Percentiles rank a stretch among this genome's conserved stretches.
Conservation (phyloP, 495 filamentous ascomycete genomes). For the Aspergillus funiculosus region DNA sequence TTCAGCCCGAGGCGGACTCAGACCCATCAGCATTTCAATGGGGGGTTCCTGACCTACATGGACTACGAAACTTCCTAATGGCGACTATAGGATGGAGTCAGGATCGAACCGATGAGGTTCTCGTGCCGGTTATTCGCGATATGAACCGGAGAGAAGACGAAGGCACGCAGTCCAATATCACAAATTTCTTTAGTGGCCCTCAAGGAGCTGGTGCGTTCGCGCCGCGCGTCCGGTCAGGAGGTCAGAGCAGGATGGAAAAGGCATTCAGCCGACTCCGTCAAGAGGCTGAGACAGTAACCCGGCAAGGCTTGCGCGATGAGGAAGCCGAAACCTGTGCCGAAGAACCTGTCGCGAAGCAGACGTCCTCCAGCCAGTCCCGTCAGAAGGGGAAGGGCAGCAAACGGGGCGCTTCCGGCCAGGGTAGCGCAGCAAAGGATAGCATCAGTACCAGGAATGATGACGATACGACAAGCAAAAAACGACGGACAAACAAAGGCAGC, state of each 20-base stretch:
- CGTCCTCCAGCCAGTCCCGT: neutral
- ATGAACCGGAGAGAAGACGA: slow-evolving; percentile 84
- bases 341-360: slow-evolving; percentile 1
- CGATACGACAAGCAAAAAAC: slow-evolving; percentile 16
- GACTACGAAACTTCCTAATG: slow-evolving; percentile 81
- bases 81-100: slow-evolving; percentile 86
- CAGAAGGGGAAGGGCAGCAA: slow-evolving; percentile 18
- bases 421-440: neutral
- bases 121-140: slow-evolving; percentile 88
- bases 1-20: slow-evolving; percentile 75
- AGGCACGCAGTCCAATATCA: slow-evolving; percentile 94
- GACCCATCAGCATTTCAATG: slow-evolving; percentile 79
- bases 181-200: slow-evolving; percentile 68
- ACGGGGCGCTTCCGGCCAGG: slow-evolving; percentile 9
- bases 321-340: neutral
- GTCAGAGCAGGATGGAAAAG: slow-evolving; percentile 74
- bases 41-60: slow-evolving; percentile 90
- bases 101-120: slow-evolving; percentile 87
- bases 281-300: slow-evolving; percentile 30
- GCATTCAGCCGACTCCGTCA: slow-evolving; percentile 65
- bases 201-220: slow-evolving; percentile 71
- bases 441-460: slow-evolving; percentile 2
- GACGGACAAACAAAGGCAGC: slow-evolving; percentile 14
- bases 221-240: slow-evolving; percentile 55
- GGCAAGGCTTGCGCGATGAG: neutral